Base-by-base conservation (phyloP, 148 eudicot genomes). In the Polygonum aviculare region DNA sequence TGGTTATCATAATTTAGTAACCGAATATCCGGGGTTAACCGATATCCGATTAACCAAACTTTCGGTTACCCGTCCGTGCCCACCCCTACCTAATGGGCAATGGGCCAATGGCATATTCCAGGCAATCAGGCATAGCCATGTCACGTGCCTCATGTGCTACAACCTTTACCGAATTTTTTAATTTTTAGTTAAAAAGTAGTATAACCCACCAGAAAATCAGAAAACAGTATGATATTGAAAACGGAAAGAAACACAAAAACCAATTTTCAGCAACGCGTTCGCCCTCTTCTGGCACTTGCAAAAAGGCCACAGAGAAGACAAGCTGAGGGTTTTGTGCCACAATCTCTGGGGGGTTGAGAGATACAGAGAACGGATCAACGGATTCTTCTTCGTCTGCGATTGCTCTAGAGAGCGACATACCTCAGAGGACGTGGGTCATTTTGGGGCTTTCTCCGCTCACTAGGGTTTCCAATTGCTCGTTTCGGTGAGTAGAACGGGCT, bases 101-200 rank as follows among this genome's bases (percentile, higher is more conserved):
- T 26, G 31, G 1, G 31, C 31, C 31, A 26, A 26, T 26, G 31
- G 31, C 31, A 26, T 26, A 26, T 26, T 26, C 31, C 31, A 26
- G 31, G 31, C 31, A 26, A 26, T 81, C 87, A 18, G 96, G 4
- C 35, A 21, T 0, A 59, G 35, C 14, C 35, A 26, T 2, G 65
- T 59, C 65, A 59, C 65, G 35, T 59, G 65, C 65, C 36, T 59
- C 65, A 59, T 59, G 35, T 59, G 65, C 35, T 33, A 26, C 35
- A 55, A 59, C 35, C 35, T 59, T 59, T 33, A 33, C 40, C 8
- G 41, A 65, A 22, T 35, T 4, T 35, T 55, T 18, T 33, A 0
- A 65, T 35, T 65, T 65, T 65, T 14, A 5, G 40, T 65, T 65
- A 14, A 65, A 57, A 57, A 65, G n/a, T 65, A 65, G n/a, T 65